These are phyloP conservation scores for Fomitopsis pinicola DNA, from an alignment of 1,284 basidiomycete species.

Conservation along the genomic window DNA sequence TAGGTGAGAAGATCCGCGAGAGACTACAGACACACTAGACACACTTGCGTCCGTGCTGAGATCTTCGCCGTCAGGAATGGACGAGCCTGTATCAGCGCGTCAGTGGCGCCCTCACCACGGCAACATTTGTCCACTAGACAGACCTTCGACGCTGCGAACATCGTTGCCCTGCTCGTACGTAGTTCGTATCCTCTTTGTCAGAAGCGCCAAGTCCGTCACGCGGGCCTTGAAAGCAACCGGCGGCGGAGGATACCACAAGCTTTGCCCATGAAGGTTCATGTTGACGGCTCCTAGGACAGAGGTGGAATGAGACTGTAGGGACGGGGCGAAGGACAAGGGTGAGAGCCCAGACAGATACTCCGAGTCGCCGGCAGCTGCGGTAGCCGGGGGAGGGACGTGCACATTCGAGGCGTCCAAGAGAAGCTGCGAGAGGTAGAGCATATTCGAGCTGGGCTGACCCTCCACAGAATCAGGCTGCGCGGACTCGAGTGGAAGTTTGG, in stretches of 20 bases:
- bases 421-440: conserved; percentile 10
- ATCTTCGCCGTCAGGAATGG: not conserved
- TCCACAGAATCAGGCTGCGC: not conserved
- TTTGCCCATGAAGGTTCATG: not conserved
- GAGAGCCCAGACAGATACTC: conserved; percentile 2
- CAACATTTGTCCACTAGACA: not conserved
- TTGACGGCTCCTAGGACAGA: conserved; percentile 2
- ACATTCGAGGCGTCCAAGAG: conserved; percentile 5
- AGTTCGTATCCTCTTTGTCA: conserved; percentile 13
- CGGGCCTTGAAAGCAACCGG: conserved; percentile 16
- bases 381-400: not conserved
- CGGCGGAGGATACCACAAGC: conserved; percentile 3
- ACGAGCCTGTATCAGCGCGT: not conserved
- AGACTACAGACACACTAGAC: not conserved
- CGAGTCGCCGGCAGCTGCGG: not conserved
- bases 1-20: not conserved
- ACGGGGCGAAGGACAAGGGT: conserved; percentile 5
- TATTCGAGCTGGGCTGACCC: not conserved
- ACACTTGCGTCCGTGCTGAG: not conserved
- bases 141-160: not conserved
- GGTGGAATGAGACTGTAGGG: conserved; percentile 4
- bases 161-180: not conserved
- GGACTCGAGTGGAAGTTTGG: not conserved
- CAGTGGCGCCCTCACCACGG: not conserved
- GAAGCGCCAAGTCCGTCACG: conserved; percentile 11